These are phyloP conservation scores for Tephrocybe rancida DNA, from an alignment of 768 basidiomycete species.

Conservation along the genomic window DNA sequence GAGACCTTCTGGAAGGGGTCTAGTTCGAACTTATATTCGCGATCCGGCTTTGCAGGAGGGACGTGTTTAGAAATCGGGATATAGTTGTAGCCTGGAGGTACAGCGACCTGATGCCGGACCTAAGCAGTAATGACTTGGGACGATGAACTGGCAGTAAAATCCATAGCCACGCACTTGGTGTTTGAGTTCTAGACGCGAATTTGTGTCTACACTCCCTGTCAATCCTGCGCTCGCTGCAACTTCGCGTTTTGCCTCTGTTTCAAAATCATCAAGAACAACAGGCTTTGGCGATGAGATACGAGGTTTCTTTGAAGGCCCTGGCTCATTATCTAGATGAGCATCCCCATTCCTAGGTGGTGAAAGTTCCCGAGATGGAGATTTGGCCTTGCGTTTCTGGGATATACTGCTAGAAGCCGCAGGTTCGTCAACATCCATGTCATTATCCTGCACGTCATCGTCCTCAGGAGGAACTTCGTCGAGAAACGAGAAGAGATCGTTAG, in stretches of 20 bases:
- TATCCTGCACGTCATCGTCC: slow-evolving; percentile 36
- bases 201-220: slow-evolving; percentile 69
- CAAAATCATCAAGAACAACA: slow-evolving; percentile 90
- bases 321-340: slow-evolving; percentile 30
- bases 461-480: slow-evolving; percentile 48
- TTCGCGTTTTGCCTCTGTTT: slow-evolving; percentile 91
- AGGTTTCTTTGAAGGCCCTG: slow-evolving; percentile 57
- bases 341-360: slow-evolving; percentile 19
- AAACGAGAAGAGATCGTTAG: slow-evolving; percentile 70
- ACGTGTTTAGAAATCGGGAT: slow-evolving; percentile 88
- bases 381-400: slow-evolving; percentile 48
- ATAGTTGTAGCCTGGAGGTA: slow-evolving; percentile 92
- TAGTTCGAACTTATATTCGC: slow-evolving; percentile 93
- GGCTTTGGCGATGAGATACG: slow-evolving; percentile 69
- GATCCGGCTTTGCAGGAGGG: slow-evolving; percentile 87
- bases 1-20: slow-evolving; percentile 98
- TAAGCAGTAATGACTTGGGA: slow-evolving; percentile 29
- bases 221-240: slow-evolving; percentile 88
- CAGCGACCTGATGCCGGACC: slow-evolving; percentile 96
- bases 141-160: not conserved
- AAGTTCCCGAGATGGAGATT: slow-evolving; percentile 23
- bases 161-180: slow-evolving; percentile 63
- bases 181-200: slow-evolving; percentile 71
- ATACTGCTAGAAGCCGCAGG: slow-evolving; percentile 13
- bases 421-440: slow-evolving; percentile 30